Conservation (phyloP, 192 early-diverging fungal species). For the Glomus cerebriforme region DNA sequence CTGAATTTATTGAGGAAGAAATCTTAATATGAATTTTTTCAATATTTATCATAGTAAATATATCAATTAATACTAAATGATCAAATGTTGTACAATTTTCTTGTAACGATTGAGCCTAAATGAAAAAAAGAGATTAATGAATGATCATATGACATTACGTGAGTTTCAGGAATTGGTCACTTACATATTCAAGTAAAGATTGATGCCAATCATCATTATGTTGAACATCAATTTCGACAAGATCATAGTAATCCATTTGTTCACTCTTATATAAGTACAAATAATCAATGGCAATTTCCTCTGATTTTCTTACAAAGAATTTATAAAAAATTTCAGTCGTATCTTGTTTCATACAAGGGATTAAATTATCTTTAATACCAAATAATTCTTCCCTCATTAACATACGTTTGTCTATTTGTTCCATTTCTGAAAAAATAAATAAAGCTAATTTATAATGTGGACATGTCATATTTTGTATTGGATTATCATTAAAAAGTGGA, state of each 20-base stretch:
- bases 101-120: background rate
- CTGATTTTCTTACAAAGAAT: conserved; percentile 43
- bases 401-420: conserved; percentile 43
- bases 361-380: conserved; percentile 56
- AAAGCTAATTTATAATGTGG: conserved; percentile 49
- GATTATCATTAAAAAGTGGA: background rate
- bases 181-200: conserved; percentile 38
- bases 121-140: too few species aligned
- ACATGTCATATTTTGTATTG: background rate
- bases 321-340: conserved; percentile 43
- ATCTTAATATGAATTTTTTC: conserved; percentile 34
- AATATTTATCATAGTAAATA: conserved; percentile 41
- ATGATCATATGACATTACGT: too few species aligned
- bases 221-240: conserved; percentile 29
- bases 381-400: conserved; percentile 56
- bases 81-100: conserved; percentile 38
- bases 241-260: conserved; percentile 56
- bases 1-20: background rate
- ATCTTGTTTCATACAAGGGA: conserved; percentile 51
- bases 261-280: conserved; percentile 44
- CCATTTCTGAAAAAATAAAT: conserved; percentile 48
- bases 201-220: conserved; percentile 20
- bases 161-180: background rate
- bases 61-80: conserved; percentile 45
- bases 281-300: background rate